Percentiles rank a stretch among this genome's conserved stretches.
Conservation (phyloP, 305 asterid genomes). For the Rubia tinctorum region DNA sequence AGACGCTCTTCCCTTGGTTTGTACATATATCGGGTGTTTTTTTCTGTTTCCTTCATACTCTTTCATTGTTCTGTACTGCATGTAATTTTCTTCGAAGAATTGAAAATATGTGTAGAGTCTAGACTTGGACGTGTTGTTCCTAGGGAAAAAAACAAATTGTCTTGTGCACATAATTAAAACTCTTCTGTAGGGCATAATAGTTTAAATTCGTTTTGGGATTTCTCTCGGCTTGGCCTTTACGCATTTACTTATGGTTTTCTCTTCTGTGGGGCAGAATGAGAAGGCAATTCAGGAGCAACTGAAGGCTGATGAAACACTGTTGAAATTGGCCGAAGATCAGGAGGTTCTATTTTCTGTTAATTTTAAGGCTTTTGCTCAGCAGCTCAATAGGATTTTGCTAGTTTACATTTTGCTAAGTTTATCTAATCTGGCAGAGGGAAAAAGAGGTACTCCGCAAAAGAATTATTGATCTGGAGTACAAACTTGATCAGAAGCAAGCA, state of each 20-base stretch:
- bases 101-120: neutral
- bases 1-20: too few relatives aligned
- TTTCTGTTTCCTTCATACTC: neutral
- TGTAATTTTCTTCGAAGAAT: neutral
- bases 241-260: neutral
- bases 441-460: conserved; percentile 21
- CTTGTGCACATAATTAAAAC: neutral
- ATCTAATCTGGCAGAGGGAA: conserved; percentile 44
- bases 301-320: conserved; percentile 1
- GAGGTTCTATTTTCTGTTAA: conserved; percentile 34
- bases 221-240: neutral
- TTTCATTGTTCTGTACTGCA: neutral
- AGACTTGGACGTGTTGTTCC: neutral
- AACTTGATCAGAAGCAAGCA: conserved; percentile 84
- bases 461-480: conserved; percentile 24
- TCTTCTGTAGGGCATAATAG: neutral
- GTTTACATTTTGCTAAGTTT: conserved; percentile 13
- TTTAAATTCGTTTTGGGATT: neutral
- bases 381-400: conserved; percentile 5
- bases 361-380: neutral
- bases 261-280: conserved; percentile 25
- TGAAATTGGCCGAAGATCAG: conserved; percentile 54
- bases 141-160: neutral
- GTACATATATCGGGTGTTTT: neutral
- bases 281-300: conserved; percentile 41